These are phyloP conservation scores for Coelastrella sp. DNA, from an alignment of 139 green algal species.

Conservation along the genomic window DNA sequence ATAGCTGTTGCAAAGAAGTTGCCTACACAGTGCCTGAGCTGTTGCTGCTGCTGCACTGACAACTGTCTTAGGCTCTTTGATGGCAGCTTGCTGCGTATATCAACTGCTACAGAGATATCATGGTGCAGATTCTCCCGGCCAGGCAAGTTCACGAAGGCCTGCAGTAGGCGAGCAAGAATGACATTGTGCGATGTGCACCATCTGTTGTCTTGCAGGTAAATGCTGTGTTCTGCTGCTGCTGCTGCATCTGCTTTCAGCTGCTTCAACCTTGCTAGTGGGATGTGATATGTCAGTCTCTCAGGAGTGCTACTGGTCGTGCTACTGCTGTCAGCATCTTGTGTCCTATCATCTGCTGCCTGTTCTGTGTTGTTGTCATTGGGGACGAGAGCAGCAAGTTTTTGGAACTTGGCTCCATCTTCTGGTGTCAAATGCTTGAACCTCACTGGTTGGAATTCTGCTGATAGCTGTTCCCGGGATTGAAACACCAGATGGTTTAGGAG, in stretches of 20 bases:
- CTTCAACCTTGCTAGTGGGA: not conserved
- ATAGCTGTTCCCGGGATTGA: not conserved
- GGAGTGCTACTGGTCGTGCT: conserved; percentile 11
- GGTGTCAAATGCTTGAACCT: conserved; percentile 19
- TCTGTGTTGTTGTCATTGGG: not conserved
- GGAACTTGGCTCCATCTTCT: not conserved
- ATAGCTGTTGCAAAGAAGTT: conserved; percentile 43
- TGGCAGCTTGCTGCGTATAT: conserved; percentile 20
- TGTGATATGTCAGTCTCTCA: conserved; percentile 11
- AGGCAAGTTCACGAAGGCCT: not conserved
- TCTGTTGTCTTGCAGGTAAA: not conserved
- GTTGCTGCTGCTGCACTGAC: conserved; percentile 5
- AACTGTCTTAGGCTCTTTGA: not conserved
- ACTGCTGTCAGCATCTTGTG: not conserved
- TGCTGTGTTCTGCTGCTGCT: conserved; percentile 39
- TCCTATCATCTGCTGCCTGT: no score
- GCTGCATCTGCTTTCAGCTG: conserved; percentile 22
- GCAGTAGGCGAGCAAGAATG: conserved; percentile 13
- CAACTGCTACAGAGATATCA: conserved; percentile 32
- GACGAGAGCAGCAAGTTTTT: not conserved
- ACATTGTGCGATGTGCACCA: conserved; percentile 34
- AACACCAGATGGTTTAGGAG: conserved; percentile 15
- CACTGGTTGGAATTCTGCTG: not conserved
- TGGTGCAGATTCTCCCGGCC: not conserved
- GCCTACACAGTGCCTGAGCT: not conserved